Percentiles rank a stretch among this genome's conserved stretches.
Evolutionary conservation across 768 basidiomycete species (phyloP).

Genomic region (Multifurca ochricompacta): DNA sequence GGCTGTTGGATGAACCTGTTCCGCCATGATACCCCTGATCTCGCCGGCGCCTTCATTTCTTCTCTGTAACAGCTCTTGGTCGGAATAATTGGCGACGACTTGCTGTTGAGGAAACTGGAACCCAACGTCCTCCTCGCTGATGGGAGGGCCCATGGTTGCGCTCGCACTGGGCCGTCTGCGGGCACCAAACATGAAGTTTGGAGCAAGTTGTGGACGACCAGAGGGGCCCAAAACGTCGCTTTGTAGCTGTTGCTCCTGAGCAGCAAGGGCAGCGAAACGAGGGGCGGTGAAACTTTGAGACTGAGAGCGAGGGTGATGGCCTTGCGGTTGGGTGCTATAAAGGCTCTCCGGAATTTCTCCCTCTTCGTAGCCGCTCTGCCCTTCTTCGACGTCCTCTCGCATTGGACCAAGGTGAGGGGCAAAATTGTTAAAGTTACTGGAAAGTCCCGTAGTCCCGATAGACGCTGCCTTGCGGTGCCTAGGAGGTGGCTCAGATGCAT

Average conservation of each 20-base stretch:
- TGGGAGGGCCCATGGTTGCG: conserved; percentile 58
- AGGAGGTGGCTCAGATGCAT: conserved; percentile 38
- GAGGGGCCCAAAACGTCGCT: conserved; percentile 55
- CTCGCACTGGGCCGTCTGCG: conserved; percentile 40
- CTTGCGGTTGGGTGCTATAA: conserved; percentile 35
- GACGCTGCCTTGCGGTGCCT: conserved; percentile 82
- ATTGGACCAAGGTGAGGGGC: conserved; percentile 77
- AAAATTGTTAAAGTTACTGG: conserved; percentile 59
- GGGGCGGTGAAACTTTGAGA: conserved; percentile 85
- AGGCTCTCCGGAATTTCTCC: conserved; percentile 66
- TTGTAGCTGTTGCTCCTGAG: conserved; percentile 48
- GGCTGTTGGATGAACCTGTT: conserved; percentile 57
- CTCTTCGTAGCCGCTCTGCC: conserved; percentile 49
- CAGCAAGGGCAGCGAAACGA: conserved; percentile 75
- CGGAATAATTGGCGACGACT: conserved; percentile 17
- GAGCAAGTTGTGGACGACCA: conserved; percentile 83
- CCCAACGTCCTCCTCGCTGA: conserved; percentile 71
- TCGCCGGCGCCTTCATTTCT: conserved; percentile 61
- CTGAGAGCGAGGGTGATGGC: conserved; percentile 65
- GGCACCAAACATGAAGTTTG: conserved; percentile 85
- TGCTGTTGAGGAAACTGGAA: conserved; percentile 81
- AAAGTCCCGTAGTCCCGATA: conserved; percentile 49
- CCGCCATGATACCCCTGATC: conserved; percentile 87
- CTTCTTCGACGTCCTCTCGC: conserved; percentile 75
- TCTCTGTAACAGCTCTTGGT: conserved; percentile 36